Evolutionary conservation across 495 filamentous ascomycete species (phyloP), one percentile per base, ranked within the genome.

Genomic region (Elasticomyces elasticus): DNA sequence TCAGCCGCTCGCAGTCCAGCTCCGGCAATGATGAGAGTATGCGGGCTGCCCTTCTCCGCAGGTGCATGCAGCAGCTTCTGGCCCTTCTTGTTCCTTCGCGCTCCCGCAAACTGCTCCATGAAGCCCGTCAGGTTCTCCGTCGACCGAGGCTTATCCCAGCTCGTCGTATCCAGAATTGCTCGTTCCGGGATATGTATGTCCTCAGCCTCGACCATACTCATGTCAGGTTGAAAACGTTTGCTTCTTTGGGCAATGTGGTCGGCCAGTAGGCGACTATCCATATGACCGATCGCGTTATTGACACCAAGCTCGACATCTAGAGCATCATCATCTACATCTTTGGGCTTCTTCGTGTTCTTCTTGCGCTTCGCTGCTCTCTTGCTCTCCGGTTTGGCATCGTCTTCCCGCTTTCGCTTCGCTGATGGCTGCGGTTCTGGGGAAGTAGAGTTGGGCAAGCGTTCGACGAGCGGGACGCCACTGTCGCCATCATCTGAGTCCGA

Each of bases 1-100:
- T 95, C 82, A 0, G 88, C 87, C 1, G 91, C 86, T 58, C 91
- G 75, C 28, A 94, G 70, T 0, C 83, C 91, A n/a, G 87, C 85
- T 15, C 73, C 74, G 6, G 89, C 80, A 4, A 95, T 72, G 41
- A 95, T 79, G 41, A 97, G 67, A 1, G 91, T 96, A 66, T 95
- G 90, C 15, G 92, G 92, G 10, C 81, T 76, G 9, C 91, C 92
- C 20, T 79, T 80, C 58, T 78, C 69, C 67, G 83, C 78, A 0
- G 87, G 76, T 0, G 87, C 75, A 38, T 76, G 72, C 1, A 76
- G 73, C 7, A 90, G 71, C 53, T 76, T 71, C 46, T 65, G 51
- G 7, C 59, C 72, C 64, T 15, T 60, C 48, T 55, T 54, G 37
- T 56, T 51, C 31, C 58, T 26, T 17, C 53, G 15, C 1, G 45